Percentiles rank a stretch among this genome's conserved stretches.
These are phyloP conservation scores for Rhododendron henanense DNA, from an alignment of 148 eudicot species.

Conservation along the genomic window DNA sequence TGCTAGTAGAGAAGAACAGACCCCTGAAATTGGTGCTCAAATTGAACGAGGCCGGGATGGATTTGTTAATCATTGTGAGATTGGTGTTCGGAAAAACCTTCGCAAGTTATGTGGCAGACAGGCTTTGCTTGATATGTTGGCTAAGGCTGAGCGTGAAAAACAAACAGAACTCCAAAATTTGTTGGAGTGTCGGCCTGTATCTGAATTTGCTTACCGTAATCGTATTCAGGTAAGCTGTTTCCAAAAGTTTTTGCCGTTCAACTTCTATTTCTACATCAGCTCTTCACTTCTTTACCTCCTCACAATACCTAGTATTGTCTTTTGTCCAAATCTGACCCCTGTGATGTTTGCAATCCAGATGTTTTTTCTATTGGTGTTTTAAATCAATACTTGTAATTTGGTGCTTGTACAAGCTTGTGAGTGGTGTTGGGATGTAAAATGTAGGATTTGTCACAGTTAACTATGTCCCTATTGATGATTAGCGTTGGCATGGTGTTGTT, in stretches of 20 bases:
- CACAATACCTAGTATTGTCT: not conserved
- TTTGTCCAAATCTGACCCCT: not conserved
- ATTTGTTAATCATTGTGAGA: slow-evolving; percentile 29
- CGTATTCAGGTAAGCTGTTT: slow-evolving; percentile 70
- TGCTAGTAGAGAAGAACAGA: slow-evolving; percentile 41
- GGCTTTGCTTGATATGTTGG: slow-evolving; percentile 77
- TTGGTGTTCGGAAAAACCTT: slow-evolving; percentile 44
- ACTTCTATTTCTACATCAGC: not conserved
- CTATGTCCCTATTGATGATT: not conserved
- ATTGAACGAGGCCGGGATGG: slow-evolving; percentile 52
- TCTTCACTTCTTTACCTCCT: not conserved
- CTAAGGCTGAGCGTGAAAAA: slow-evolving; percentile 55
- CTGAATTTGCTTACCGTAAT: slow-evolving; percentile 67
- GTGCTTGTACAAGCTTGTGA: not conserved
- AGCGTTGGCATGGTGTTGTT: not conserved
- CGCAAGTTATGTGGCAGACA: slow-evolving; percentile 83
- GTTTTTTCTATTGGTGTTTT: not conserved
- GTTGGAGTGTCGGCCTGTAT: slow-evolving; percentile 51
- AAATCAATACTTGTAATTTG: not conserved
- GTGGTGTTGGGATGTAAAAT: not conserved
- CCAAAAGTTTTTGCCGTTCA: not conserved
- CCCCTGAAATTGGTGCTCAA: slow-evolving; percentile 47
- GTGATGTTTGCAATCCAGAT: not conserved
- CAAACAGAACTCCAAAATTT: slow-evolving; percentile 58
- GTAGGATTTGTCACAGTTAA: not conserved